Base-by-base conservation (phyloP, 257 asterid genomes). In the Solanum pinnatisectum region DNA sequence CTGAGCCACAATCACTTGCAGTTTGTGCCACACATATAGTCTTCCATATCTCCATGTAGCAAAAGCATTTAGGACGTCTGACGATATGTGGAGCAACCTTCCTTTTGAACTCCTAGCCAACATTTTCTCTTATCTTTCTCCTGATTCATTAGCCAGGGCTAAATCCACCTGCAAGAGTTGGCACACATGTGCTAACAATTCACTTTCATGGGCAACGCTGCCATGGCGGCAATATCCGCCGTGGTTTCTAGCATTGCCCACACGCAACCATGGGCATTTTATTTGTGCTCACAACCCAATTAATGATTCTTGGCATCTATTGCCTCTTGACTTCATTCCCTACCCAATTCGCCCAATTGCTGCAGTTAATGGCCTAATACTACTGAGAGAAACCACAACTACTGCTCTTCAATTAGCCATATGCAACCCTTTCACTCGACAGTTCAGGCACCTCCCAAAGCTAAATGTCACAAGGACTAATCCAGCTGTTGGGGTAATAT, bases 161-260 rank as follows among this genome's bases (percentile, higher is more conserved):
- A 93, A 86, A 85, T 91, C 95, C 30, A 70, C 89, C 52, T 92
- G 98, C 93, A 92, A 93, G 91, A 91, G 60, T 73, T 96, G 99
- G 99, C 88, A 71, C 39, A 70, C 87, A 39, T 87, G 95, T 72
- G 92, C 91, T 18, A 88, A 88, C 35, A 52, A 46, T 76, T 85
- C 83, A 36, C 77, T 23, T 23, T 74, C 90, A 25, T 27, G 90
- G 22, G 36, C 68, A 32, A 8, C 86, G 35, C 79, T 88, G 11
- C 37, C 42, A 12, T 60, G 42, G 2, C 86, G 77, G 63, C 87
- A 52, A 23, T 93, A 91, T 16, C 94, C 92, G 30, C 92, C 96
- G 25, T 96, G 99, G 99, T 94, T 94, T 87, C 1, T 95, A 9
- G 96, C 96, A 23, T 56, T 93, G 89, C 96, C 98, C 12, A 87